Base-by-base conservation (phyloP, 139 green algal genomes). In the Marvania coccoides region DNA sequence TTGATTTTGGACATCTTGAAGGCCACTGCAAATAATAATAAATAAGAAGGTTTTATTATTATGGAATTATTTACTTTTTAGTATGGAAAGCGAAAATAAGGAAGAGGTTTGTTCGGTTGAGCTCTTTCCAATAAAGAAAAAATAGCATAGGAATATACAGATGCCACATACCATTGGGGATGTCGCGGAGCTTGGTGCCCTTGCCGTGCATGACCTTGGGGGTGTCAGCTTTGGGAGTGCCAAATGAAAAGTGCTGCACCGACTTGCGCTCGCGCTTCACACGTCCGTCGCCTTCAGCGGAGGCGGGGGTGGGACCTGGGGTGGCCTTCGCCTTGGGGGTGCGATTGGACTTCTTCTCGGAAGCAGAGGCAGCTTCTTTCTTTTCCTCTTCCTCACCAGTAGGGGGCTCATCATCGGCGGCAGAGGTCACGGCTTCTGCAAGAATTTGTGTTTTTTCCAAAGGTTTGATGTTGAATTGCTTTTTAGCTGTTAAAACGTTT, bases 1-100 rank as follows among this genome's bases (percentile, higher is more conserved):
- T 71, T 82, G 28, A 87, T 35, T 70, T 89, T 89, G 10, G 63
- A 46, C n/a, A 92, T 26, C 61, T 84, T 83, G 70, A 84, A 90
- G 40, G 76, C 71, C 2, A 87, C 81, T 87, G 74, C 71, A 75
- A 6, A 15, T 31, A 12, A 55, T 9, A 9, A 30, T 55, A 23
- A 58, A 47, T 5, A 3, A 57, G 46, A 9, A 4, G 8, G 47
- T 3, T 19, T 3, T 12, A 63, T 15, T 0, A 4, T n/a, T 30
- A 38, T 8, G 28, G 9, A 45, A 10, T 5, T n/a, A 42, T 15
- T 5, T n/a, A 31, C 23, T 8, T 40, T 36, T 14, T 48, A 9
- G 3, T 34, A 47, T n/a, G 9, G 24, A 8, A 2, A 13, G 12
- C 23, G 47, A 54, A 35, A 39, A 39, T 8, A 26, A 47, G 8